Evolutionary conservation across 1,139 yeast species (phyloP).

Genomic region (Debaryomyces fabryi): DNA sequence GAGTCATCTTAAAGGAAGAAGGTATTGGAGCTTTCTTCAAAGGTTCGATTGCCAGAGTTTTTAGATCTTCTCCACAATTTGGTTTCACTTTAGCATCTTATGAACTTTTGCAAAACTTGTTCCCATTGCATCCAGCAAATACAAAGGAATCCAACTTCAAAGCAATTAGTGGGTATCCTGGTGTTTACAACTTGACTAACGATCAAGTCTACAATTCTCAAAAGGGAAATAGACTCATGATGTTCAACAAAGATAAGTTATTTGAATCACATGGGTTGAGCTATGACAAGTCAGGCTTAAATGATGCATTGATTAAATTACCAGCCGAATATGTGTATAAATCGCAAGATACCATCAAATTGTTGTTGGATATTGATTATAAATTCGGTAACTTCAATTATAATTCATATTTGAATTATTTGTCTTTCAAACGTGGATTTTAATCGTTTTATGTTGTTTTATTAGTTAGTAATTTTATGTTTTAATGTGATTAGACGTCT

Average conservation of each 20-base stretch:
- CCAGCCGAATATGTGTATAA: slow-evolving; percentile 59
- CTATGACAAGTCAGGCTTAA: slow-evolving; percentile 20
- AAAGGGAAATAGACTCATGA: slow-evolving; percentile 37
- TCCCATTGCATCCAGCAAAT: slow-evolving; percentile 51
- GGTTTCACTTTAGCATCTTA: slow-evolving; percentile 97
- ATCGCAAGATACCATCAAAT: slow-evolving; percentile 62
- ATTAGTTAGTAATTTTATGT: slow-evolving; percentile 1
- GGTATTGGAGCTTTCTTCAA: slow-evolving; percentile 81
- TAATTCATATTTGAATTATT: slow-evolving; percentile 51
- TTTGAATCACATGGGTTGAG: slow-evolving; percentile 26
- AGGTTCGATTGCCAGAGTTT: slow-evolving; percentile 94
- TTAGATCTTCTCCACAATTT: slow-evolving; percentile 96
- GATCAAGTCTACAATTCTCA: slow-evolving; percentile 49
- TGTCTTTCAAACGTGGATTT: slow-evolving; percentile 53
- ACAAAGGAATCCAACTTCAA: slow-evolving; percentile 50
- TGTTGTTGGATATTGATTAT: slow-evolving; percentile 64
- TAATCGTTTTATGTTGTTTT: neutral
- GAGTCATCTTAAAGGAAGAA: slow-evolving; percentile 76
- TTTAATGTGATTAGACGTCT: slow-evolving; percentile 3
- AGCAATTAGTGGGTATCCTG: slow-evolving; percentile 50
- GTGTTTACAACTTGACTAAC: slow-evolving; percentile 49
- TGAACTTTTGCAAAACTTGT: slow-evolving; percentile 66
- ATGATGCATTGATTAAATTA: slow-evolving; percentile 44
- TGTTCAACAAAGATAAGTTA: slow-evolving; percentile 38
- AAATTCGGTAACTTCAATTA: slow-evolving; percentile 61